Base-by-base conservation (phyloP, 169 alveolate species). In the Amoebophrya sp. region DNA sequence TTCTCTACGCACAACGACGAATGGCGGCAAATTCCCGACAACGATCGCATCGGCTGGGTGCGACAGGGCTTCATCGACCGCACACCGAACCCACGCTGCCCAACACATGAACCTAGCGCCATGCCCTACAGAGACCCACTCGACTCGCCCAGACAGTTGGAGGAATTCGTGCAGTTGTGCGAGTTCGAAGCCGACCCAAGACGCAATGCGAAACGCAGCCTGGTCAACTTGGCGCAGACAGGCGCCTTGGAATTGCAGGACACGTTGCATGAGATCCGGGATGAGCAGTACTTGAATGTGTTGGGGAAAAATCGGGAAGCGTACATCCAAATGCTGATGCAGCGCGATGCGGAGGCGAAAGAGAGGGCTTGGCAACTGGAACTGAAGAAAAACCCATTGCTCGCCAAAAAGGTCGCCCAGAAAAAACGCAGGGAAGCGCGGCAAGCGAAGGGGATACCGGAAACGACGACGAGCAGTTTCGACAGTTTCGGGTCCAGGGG, bases 31-130 rank as follows among this genome's bases (percentile, higher is more conserved):
- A 1, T 65, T 29, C 83, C 83, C 83, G 83, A 65, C 83, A 65
- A 65, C 83, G 83, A 65, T 1, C 2, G 83, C 2, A 65, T 65
- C 83, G 83, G 83, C 36, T 65, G 83, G 83, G 83, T 65, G 83
- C 83, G 83, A 6, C 83, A 65, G 33, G 83, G 83, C 83, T 65
- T 65, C 83, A 65, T 65, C 83, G 83, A 65, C 39, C 83, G 83
- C 33, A 65, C 83, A 36, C 83, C 83, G 33, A 65, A 65, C 83
- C 33, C 36, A 36, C 83, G 83, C 83, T 26, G 83, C 83, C 39
- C n/a, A 36, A 26, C n/a, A 29, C 83, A 65, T 36, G 33, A 65
- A 18, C 83, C 83, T 29, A 6, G 33, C 83, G 18, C 83, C 36
- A 65, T 65, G 83, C n/a, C 33, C 83, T 65, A 65, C 83, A 36